A percentile compares a stretch with the other conserved stretches of the same genome.
phyloP scores from a whole-genome alignment of 164 flowering plant genomes.

The Dillenia turbinata region DNA sequence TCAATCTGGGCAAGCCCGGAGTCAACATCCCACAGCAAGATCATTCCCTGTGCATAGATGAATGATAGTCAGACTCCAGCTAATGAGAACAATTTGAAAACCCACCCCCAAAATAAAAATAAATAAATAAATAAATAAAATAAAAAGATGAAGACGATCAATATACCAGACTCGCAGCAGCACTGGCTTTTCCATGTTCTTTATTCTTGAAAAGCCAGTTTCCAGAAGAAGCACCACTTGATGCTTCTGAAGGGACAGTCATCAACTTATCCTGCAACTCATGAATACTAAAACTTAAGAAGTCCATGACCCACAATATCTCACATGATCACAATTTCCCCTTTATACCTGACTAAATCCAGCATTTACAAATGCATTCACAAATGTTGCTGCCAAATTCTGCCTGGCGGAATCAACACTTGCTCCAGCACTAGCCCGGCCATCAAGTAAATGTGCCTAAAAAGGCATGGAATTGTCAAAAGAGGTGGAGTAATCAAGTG shows the following conservation, averaged over 20 bases:
- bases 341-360: conserved; percentile 88
- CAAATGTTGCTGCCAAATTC: conserved; percentile 96
- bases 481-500: neutral
- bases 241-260: conserved; percentile 76
- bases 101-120: too few species aligned
- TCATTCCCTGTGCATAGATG: conserved; percentile 72
- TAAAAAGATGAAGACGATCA: neutral
- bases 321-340: neutral
- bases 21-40: conserved; percentile 92
- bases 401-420: conserved; percentile 98
- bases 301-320: neutral
- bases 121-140: too few species aligned
- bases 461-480: neutral
- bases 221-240: conserved; percentile 71
- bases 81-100: too few species aligned
- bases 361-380: conserved; percentile 99
- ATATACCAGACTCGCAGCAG: conserved; percentile 97
- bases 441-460: conserved; percentile 95
- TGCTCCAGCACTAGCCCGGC: conserved; percentile 93
- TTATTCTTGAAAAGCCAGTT: conserved; percentile 97
- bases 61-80: conserved; percentile 3
- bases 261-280: conserved; percentile 82
- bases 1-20: conserved; percentile 91
- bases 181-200: conserved; percentile 98
- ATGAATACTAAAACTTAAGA: neutral